Evolutionary conservation across 2,329 filamentous ascomycete genomes (phyloP).

Genomic region (Phialophora chinensis): DNA sequence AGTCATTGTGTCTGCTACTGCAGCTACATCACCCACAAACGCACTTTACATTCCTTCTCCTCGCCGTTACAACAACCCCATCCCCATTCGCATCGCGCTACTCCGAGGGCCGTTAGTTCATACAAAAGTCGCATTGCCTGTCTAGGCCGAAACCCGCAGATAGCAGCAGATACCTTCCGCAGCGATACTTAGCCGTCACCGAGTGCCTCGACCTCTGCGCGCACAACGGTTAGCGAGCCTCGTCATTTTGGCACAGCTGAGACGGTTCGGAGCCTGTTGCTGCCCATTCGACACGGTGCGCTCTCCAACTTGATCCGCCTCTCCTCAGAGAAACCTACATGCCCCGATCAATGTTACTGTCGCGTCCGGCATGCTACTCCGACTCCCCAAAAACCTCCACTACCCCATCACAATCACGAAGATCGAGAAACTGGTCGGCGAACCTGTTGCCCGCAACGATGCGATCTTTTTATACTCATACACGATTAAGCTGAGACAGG

Average conservation of each 20-base stretch:
- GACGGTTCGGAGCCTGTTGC: not conserved
- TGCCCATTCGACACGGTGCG: constrained; percentile 13
- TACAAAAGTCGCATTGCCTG: not conserved
- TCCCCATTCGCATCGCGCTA: not conserved
- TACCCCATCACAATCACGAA: constrained; percentile 94
- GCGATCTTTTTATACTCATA: constrained; percentile 87
- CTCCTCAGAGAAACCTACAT: constrained; percentile 21
- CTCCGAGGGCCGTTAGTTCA: not conserved
- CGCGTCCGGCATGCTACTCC: constrained; percentile 51
- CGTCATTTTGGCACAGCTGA: not conserved
- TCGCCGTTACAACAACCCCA: not conserved
- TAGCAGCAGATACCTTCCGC: not conserved
- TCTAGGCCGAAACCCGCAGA: not conserved
- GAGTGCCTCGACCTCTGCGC: not conserved
- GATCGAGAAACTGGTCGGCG: constrained; percentile 76
- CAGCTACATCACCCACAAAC: not conserved
- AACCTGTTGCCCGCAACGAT: constrained; percentile 76
- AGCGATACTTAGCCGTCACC: not conserved
- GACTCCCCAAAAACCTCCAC: constrained; percentile 66
- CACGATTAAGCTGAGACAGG: constrained; percentile 71
- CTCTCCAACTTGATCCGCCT: not conserved
- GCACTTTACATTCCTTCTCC: constrained; percentile 1
- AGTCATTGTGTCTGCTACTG: too few relatives aligned
- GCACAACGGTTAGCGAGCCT: not conserved
- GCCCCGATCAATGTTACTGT: constrained; percentile 31